Evolutionary conservation across 2,329 filamentous ascomycete genomes (phyloP), one percentile per base, ranked within the genome.

Genomic region (Monosporascus sp.): DNA sequence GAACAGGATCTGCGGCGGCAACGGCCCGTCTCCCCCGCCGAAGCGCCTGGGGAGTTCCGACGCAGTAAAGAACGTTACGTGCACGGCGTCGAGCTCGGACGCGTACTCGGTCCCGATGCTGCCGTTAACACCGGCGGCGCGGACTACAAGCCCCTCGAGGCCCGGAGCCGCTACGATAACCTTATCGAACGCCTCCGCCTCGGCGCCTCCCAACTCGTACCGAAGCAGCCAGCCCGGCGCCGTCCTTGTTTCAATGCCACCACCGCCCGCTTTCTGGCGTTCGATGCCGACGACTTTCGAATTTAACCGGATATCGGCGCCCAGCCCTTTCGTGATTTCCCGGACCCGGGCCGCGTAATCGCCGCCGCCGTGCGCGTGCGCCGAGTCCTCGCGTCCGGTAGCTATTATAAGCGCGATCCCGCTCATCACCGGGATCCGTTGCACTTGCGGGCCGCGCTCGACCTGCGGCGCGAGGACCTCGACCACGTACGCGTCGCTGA

Each of bases 381-480:
- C 60, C 2, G 46, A 40, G 27, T 65, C 61, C 49, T 64, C 59
- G 37, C 60, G 55, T 17, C 52, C 54, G 2, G 53, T 50, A 7
- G 58, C 59, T n/a, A 64, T 41, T 50, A 55, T 56, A 20, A 58
- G 51, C 7, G 58, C 55, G n/a, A 64, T 44, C 14, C 55, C 55
- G 9, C 50, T 62, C 27, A 60, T 52, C 19, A 55, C 44, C 9
- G 47, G 26, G 26, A 27, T 3, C 26, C 26, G 26, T 27, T 27
- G 26, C 26, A 27, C 26, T 27, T 27, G 26, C 26, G 26, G 2
- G 26, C 56, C 50, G 4, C 60, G 58, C 52, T 58, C 50, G 17
- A 61, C 58, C 38, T 64, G 59, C 1, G 63, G 60, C 7, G 50
- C 53, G 17, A 64, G 55, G 17, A 65, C 38, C 14, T 65, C 61